Percentiles rank a stretch among this genome's conserved stretches.
Conservation (phyloP, 306 rosid genomes). For the Vicia faba region DNA sequence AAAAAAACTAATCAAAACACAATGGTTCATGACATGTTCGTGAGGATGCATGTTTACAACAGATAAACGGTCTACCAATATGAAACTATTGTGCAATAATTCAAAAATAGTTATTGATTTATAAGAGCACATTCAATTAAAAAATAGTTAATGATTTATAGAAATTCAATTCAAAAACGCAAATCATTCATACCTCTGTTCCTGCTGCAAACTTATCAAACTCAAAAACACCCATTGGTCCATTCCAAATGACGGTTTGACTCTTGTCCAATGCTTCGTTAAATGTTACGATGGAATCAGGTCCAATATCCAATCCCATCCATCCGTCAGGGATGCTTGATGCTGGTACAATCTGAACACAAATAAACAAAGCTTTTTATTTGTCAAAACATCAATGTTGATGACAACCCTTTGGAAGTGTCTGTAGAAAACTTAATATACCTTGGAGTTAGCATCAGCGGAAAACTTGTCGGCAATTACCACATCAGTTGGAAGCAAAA, state of each 20-base stretch:
- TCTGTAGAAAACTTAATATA: slow-evolving; percentile 31
- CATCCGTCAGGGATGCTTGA: slow-evolving; percentile 85
- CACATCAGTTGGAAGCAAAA: slow-evolving; percentile 89
- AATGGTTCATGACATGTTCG: neutral
- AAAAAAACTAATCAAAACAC: neutral
- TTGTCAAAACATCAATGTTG: neutral
- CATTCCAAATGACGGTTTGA: slow-evolving; percentile 88
- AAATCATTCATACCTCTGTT: slow-evolving; percentile 64
- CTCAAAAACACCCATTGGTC: slow-evolving; percentile 99
- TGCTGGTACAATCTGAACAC: slow-evolving; percentile 73
- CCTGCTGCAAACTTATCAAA: slow-evolving; percentile 86
- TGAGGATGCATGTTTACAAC: slow-evolving; percentile 4
- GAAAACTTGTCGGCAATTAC: slow-evolving; percentile 89
- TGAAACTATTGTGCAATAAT: neutral
- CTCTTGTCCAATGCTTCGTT: slow-evolving; percentile 67
- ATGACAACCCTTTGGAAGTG: neutral
- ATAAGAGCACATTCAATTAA: neutral
- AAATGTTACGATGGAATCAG: slow-evolving; percentile 83
- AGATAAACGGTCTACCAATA: neutral
- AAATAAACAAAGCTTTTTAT: slow-evolving; percentile 15
- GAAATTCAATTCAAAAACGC: neutral
- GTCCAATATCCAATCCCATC: slow-evolving; percentile 99
- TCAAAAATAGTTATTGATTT: neutral
- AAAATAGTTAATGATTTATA: neutral
- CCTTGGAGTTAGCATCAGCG: slow-evolving; percentile 90